Conservation (phyloP, 2,329 filamentous ascomycete genomes). For the Xylariomycetidae sp. region DNA sequence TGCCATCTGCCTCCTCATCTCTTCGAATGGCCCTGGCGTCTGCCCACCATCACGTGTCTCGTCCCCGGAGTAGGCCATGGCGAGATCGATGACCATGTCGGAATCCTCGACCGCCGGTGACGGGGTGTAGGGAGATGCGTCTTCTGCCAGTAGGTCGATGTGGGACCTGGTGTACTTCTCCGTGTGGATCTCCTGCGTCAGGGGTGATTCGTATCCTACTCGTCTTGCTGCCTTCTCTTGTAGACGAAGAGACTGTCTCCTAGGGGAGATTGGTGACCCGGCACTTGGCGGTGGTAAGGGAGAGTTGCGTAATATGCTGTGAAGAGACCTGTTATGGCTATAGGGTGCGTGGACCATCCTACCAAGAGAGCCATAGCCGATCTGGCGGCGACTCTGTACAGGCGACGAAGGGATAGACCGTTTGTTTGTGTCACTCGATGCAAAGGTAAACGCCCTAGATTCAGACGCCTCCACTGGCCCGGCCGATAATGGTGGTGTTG, state of each 20-base stretch:
- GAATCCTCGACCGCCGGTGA: conserved; percentile 30
- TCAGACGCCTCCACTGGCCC: conserved; percentile 41
- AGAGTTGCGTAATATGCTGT: conserved; percentile 63
- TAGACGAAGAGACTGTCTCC: conserved; percentile 49
- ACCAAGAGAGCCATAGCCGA: conserved; percentile 27
- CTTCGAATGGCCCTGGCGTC: conserved; percentile 60
- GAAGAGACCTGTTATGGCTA: conserved; percentile 52
- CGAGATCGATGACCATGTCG: conserved; percentile 42
- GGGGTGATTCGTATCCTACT: conserved; percentile 58
- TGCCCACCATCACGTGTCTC: conserved; percentile 57
- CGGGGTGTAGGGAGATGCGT: conserved; percentile 45
- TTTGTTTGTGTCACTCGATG: conserved; percentile 27
- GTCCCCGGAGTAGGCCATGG: conserved; percentile 47
- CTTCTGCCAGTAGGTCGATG: conserved; percentile 57
- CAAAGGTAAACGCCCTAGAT: conserved; percentile 43
- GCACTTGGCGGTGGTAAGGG: conserved; percentile 52
- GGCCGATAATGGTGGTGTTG: conserved; percentile 55
- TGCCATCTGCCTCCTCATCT: conserved; percentile 56
- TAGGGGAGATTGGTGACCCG: conserved; percentile 47
- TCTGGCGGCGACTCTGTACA: conserved; percentile 33
- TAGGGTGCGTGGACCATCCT: conserved; percentile 43
- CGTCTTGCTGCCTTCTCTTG: conserved; percentile 50
- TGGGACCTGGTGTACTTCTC: conserved; percentile 59
- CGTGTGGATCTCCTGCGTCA: conserved; percentile 60
- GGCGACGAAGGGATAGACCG: conserved; percentile 25